Evolutionary conservation across 805 yeast genomes (phyloP).

Genomic region (Lipomyces yamanashiensis): DNA sequence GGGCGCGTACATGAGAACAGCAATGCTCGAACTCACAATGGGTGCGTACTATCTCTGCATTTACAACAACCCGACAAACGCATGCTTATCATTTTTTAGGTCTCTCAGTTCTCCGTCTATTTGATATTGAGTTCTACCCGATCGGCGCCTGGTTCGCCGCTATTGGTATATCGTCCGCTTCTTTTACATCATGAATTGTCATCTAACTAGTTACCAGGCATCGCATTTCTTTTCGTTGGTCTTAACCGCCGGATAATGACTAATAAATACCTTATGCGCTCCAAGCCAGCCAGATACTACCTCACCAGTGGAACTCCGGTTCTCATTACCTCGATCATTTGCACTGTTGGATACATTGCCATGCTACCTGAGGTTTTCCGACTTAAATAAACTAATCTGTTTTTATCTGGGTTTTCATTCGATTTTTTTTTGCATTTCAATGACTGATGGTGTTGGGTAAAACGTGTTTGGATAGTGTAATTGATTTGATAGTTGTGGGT

Average conservation of each 20-base stretch:
- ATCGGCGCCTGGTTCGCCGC: constrained; percentile 34
- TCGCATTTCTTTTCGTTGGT: constrained; percentile 30
- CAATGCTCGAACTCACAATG: constrained; percentile 70
- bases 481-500: neutral
- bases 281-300: constrained; percentile 25
- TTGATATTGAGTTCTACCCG: constrained; percentile 35
- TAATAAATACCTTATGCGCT: constrained; percentile 17
- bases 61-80: neutral
- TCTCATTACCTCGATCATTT: constrained; percentile 13
- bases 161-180: constrained; percentile 20
- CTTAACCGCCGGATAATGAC: constrained; percentile 23
- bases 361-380: constrained; percentile 31
- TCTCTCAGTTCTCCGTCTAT: constrained; percentile 33
- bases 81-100: constrained; percentile 11
- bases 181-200: neutral
- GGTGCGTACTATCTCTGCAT: constrained; percentile 36
- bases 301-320: constrained; percentile 32
- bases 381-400: constrained; percentile 3
- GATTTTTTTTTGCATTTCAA: neutral
- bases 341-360: constrained; percentile 23
- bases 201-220: constrained; percentile 8
- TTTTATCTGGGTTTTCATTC: neutral
- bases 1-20: constrained; percentile 79
- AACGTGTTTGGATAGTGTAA: too few relatives aligned
- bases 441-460: neutral